Conservation (phyloP, 495 filamentous ascomycete genomes). For the Talaromyces nanjingensis region DNA sequence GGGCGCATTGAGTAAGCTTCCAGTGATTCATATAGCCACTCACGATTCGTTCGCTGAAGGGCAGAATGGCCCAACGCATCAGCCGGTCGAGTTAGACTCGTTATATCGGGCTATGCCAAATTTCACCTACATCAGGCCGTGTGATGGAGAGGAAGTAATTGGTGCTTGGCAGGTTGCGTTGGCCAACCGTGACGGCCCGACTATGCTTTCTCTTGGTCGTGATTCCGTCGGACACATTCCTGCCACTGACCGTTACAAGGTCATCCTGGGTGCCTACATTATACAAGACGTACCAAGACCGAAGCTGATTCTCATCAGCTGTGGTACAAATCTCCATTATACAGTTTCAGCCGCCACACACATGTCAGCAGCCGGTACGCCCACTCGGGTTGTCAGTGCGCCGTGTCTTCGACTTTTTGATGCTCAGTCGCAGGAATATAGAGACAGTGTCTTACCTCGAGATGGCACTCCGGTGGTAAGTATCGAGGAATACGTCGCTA, state of each 20-base stretch:
- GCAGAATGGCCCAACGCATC: slow-evolving; percentile 49
- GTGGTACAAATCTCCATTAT: slow-evolving; percentile 26
- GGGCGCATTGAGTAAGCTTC: slow-evolving; percentile 40
- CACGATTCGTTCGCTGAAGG: slow-evolving; percentile 45
- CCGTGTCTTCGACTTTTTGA: slow-evolving; percentile 16
- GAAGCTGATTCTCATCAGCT: slow-evolving; percentile 27
- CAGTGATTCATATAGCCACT: slow-evolving; percentile 44
- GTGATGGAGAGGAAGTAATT: slow-evolving; percentile 39
- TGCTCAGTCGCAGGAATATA: slow-evolving; percentile 14
- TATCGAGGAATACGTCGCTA: slow-evolving; percentile 20
- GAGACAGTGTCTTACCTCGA: slow-evolving; percentile 13
- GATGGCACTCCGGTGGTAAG: slow-evolving; percentile 17
- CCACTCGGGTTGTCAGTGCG: slow-evolving; percentile 13
- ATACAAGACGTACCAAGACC: slow-evolving; percentile 18
- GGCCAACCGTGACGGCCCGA: slow-evolving; percentile 18
- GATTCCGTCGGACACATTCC: slow-evolving; percentile 19
- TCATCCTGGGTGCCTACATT: slow-evolving; percentile 30
- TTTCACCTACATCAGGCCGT: slow-evolving; percentile 39
- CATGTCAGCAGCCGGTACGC: not conserved
- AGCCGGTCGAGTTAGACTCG: slow-evolving; percentile 41
- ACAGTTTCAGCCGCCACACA: slow-evolving; percentile 17
- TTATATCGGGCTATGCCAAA: slow-evolving; percentile 48
- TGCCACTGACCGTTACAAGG: slow-evolving; percentile 19
- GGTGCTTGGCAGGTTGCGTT: slow-evolving; percentile 40
- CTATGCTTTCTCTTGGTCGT: slow-evolving; percentile 28